Conservation (phyloP, 176 grass and related monocot species). For the Raddia distichophylla region DNA sequence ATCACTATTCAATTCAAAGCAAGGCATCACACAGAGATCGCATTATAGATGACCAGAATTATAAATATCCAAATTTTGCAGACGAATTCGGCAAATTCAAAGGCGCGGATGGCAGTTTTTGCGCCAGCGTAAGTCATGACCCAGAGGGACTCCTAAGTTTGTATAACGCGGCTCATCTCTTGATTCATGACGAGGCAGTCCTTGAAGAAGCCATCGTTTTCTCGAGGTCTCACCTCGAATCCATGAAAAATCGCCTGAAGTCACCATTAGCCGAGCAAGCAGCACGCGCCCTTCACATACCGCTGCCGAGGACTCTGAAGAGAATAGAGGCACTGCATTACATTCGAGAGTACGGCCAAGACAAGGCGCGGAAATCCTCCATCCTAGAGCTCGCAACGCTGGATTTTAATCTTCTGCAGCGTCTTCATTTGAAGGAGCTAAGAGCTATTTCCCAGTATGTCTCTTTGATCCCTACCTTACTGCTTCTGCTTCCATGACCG, state of each 20-base stretch:
- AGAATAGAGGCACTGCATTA: conserved; percentile 20
- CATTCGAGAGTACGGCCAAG: conserved; percentile 13
- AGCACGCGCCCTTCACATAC: conserved; percentile 13
- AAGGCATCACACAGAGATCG: too few species aligned
- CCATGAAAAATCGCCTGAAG: background rate
- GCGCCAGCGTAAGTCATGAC: background rate
- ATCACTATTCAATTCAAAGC: too few species aligned
- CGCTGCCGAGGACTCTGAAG: conserved; percentile 11
- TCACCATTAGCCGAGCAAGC: background rate
- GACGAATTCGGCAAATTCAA: conserved; percentile 13
- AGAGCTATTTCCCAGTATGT: background rate
- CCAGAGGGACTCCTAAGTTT: conserved; percentile 1
- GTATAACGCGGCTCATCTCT: conserved; percentile 27
- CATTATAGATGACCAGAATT: too few species aligned
- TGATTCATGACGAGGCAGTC: background rate
- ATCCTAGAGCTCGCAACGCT: conserved; percentile 12
- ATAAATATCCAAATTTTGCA: background rate
- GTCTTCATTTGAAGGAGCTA: conserved; percentile 22
- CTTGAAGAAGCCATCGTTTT: conserved; percentile 35
- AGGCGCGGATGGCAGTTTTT: background rate
- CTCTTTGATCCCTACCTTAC: background rate
- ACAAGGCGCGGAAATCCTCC: too few species aligned
- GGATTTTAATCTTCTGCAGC: background rate
- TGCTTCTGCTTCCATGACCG: too few species aligned
- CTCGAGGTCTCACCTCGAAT: conserved; percentile 17